Percentiles rank a stretch among this genome's conserved stretches.
Evolutionary conservation across 108 stramenopile genomes (phyloP).

Genomic region (Aurantiochytrium sp.): DNA sequence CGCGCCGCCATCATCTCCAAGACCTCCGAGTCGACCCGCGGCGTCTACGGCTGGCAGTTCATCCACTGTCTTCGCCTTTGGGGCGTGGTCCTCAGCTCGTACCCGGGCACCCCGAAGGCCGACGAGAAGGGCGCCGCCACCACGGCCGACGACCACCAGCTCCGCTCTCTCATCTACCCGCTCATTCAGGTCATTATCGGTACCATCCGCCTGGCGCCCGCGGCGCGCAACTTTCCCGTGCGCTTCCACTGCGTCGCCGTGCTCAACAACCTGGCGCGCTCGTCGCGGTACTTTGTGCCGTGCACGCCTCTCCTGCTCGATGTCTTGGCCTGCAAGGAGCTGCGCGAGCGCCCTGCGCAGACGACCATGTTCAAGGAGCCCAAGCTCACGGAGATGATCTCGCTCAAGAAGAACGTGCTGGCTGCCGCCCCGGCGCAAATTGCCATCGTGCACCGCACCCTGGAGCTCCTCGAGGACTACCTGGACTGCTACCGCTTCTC

Average conservation of each 20-base stretch:
- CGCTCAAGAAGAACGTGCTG: conserved; percentile 36
- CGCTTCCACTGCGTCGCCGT: conserved; percentile 82
- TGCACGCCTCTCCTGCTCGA: conserved; percentile 75
- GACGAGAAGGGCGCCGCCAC: conserved; percentile 52
- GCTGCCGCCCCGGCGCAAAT: neutral
- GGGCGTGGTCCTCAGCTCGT: conserved; percentile 78
- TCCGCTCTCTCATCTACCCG: conserved; percentile 77
- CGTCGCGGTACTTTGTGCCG: conserved; percentile 79
- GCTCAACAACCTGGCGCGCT: conserved; percentile 82
- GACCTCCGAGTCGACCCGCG: conserved; percentile 68
- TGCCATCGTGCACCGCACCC: neutral
- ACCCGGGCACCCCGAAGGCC: conserved; percentile 53
- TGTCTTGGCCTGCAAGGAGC: conserved; percentile 73
- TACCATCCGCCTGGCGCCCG: conserved; percentile 65
- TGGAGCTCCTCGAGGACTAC: neutral
- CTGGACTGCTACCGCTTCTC: neutral
- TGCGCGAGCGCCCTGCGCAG: conserved; percentile 52
- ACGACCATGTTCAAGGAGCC: neutral
- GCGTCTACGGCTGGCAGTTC: conserved; percentile 92
- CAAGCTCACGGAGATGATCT: neutral
- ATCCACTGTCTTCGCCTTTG: conserved; percentile 85
- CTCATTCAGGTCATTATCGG: conserved; percentile 82
- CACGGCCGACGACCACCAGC: conserved; percentile 55
- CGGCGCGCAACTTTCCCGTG: conserved; percentile 74
- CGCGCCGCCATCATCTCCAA: conserved; percentile 85